Evolutionary conservation across 2,329 filamentous ascomycete genomes (phyloP).

Genomic region (Penicillium sp.): DNA sequence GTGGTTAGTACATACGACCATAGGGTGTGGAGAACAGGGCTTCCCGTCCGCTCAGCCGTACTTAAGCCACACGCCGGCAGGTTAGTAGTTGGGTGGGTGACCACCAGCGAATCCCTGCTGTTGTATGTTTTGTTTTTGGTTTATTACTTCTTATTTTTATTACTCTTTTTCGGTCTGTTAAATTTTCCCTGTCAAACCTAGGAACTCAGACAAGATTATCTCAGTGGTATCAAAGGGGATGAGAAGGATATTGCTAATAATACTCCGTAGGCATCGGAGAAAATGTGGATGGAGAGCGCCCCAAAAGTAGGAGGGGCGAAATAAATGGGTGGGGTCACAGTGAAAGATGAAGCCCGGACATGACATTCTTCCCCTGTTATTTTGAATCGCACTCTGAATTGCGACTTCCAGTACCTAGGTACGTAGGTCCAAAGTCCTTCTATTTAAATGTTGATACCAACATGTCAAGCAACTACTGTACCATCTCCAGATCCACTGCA

Average conservation of each 20-base stretch:
- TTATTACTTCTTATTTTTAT: too few relatives aligned
- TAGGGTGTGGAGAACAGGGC: too few relatives aligned
- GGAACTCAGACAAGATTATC: too few relatives aligned
- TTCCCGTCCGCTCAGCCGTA: too few relatives aligned
- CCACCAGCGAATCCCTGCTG: too few relatives aligned
- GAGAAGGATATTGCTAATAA: not conserved
- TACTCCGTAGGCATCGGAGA: not conserved
- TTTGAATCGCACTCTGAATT: not conserved
- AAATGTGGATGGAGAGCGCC: not conserved
- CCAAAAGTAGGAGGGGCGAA: not conserved
- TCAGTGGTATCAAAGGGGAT: not conserved
- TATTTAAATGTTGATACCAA: not conserved
- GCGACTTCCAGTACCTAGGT: not conserved
- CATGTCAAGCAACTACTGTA: conserved; percentile 10
- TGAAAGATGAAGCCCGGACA: not conserved
- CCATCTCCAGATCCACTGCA: conserved; percentile 13
- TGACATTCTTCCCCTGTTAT: not conserved
- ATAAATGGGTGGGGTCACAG: not conserved
- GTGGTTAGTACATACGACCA: too few relatives aligned
- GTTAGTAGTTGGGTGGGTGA: too few relatives aligned
- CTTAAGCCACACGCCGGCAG: too few relatives aligned
- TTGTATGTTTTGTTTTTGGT: too few relatives aligned
- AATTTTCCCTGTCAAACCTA: too few relatives aligned
- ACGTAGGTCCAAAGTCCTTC: not conserved
- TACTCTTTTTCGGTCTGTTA: too few relatives aligned